Base-by-base conservation (phyloP, 148 eudicot species). In the Limonium bicolor region DNA sequence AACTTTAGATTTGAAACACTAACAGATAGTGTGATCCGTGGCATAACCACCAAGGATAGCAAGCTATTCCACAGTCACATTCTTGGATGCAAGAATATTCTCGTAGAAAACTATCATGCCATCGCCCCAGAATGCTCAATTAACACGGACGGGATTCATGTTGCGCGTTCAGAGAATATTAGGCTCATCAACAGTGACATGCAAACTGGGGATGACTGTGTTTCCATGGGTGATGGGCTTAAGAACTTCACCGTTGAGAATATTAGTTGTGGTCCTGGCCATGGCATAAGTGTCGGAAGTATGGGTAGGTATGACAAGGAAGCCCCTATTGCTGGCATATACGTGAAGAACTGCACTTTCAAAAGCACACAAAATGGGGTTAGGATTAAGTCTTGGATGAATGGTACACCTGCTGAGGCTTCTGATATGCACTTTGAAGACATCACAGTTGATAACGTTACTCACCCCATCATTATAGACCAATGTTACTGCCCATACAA, bases 231-330 rank as follows among this genome's bases (percentile, higher is more conserved):
- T 0, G 80, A 76, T 20, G 84, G 77, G 2, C 53, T 55, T 7
- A 23, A 58, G 8, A 34, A 76, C 0, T 12, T 80, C 1, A 20
- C 26, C 15, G 29, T 76, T 1, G 51, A 70, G 31, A 45, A 32
- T 4, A 53, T 80, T 20, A 60, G 64, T 1, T 80, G 90, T 41
- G 80, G 84, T 0, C 90, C 90, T 0, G 84, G 90, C 27, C 90
- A 80, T 20, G 80, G 80, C 4, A 67, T 80, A 50, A 72, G 80
- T 23, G 49, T 80, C 5, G 88, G 80, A 38, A 80, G 83, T 37
- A 66, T 80, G 3, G 88, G 88, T 7, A 55, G 26, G 28, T 57
- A 63, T 53, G 26, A 30, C 1, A 45, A 49, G 2, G 82, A 75
- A 55, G 56, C 43, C 3, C 62, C 68, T 1, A 68, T 79, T 5